Conservation (phyloP, 192 early-diverging fungal genomes). For the Lunasporangiospora selenospora region DNA sequence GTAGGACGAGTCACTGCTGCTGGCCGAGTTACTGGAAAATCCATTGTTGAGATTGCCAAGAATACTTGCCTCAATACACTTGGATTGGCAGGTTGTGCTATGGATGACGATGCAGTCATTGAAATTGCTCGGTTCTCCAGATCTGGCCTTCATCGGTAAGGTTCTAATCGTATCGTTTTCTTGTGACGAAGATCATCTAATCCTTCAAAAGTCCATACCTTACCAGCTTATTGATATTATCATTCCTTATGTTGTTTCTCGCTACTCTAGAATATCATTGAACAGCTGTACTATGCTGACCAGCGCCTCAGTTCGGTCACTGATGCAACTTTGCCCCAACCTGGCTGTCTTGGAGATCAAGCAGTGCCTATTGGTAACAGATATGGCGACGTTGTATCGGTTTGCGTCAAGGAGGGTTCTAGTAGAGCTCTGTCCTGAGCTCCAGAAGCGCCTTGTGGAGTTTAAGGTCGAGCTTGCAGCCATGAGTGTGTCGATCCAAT, state of each 20-base stretch:
- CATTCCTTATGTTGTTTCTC: background rate
- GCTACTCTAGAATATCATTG: slow-evolving; percentile 44
- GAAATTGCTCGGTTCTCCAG: slow-evolving; percentile 45
- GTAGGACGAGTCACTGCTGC: slow-evolving; percentile 56
- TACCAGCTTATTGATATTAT: too few relatives aligned
- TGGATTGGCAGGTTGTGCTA: slow-evolving; percentile 58
- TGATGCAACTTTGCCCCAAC: slow-evolving; percentile 53
- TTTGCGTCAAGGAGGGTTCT: slow-evolving; percentile 53
- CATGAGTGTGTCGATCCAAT: slow-evolving; percentile 55
- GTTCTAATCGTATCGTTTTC: background rate
- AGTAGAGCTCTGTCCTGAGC: slow-evolving; percentile 53
- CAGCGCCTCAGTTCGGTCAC: slow-evolving; percentile 49
- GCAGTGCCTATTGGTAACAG: slow-evolving; percentile 54
- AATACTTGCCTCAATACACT: slow-evolving; percentile 51
- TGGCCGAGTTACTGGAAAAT: slow-evolving; percentile 46
- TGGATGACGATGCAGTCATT: slow-evolving; percentile 55
- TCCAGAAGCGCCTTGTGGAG: slow-evolving; percentile 47
- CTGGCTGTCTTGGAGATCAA: slow-evolving; percentile 61
- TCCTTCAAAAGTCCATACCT: too few relatives aligned
- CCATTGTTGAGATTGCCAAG: slow-evolving; percentile 54
- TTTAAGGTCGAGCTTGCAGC: slow-evolving; percentile 47
- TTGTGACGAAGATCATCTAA: too few relatives aligned
- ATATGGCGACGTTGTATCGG: slow-evolving; percentile 55
- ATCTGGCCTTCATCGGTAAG: slow-evolving; percentile 45
- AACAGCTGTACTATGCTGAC: slow-evolving; percentile 54